Base-by-base conservation (phyloP, 140 eudicot species). In the Flaveria floridana region DNA sequence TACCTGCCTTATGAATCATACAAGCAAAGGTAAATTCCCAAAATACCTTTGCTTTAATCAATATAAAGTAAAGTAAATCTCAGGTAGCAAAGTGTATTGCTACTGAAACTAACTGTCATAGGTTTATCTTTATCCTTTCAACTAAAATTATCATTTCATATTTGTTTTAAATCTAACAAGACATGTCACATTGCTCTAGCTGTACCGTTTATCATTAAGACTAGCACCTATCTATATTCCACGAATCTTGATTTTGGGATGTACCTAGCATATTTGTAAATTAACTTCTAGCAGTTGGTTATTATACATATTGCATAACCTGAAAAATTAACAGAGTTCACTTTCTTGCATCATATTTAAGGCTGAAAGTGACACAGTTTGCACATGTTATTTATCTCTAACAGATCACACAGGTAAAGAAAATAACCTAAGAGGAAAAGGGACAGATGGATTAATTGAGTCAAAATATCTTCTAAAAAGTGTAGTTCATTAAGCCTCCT, bases 1-100 rank as follows among this genome's bases (percentile, higher is more conserved):
- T 90, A 88, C 79, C 83, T 86, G 71, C 99, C 99, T 16, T 94
- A 83, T 80, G 99, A 94, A 85, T 78, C 90, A 70, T 94, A 83
- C 80, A 94, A 94, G 86, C 94, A 88, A 73, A 84, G 86, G 96
- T 88, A 73, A 68, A 39, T 61, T 48, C 28, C 55, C 69, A n/a
- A 30, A 15, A 55, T 61, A 30, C 44, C 68, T 52, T 76, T 51
- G 34, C 59, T 34, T 51, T 50, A 51, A 65, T 76, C 67, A 34
- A 25, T 53, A 9, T 73, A 6, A 73, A 55, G 52, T 12, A 11
- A 47, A 21, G 59, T 48, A 47, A 47, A 23, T 69, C 42, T 73
- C n/a, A 26, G 57, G 12, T 25, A 41, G 58, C 28, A 57, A 41
- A 59, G 52, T 55, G 16, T 53, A 53, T 71, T 71, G 66, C 34